phyloP scores from a whole-genome alignment of 2,329 filamentous ascomycete genomes.

The Colletotrichum sp. region DNA sequence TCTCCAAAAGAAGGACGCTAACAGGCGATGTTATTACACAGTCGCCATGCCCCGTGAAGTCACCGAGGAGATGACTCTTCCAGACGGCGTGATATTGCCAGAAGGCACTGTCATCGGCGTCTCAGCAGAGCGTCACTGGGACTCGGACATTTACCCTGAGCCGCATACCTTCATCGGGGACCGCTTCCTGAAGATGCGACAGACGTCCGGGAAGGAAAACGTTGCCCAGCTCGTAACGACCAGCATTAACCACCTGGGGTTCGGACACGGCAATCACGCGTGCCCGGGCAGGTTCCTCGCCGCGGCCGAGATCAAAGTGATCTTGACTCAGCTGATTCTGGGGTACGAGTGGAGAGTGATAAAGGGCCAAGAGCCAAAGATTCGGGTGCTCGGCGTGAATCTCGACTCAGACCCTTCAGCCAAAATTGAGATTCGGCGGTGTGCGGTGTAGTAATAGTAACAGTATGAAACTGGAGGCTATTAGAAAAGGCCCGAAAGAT shows the following conservation, averaged over 20 bases:
- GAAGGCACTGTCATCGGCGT: background rate
- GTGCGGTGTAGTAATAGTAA: background rate
- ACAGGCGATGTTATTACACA: background rate
- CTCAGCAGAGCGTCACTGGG: background rate
- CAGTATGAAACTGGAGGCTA: background rate
- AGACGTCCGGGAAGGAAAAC: background rate
- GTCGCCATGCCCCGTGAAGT: background rate
- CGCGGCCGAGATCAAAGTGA: background rate
- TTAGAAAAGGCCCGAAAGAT: background rate
- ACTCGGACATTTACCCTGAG: background rate
- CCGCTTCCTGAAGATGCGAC: background rate
- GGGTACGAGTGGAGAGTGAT: conserved; percentile 36
- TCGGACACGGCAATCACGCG: background rate
- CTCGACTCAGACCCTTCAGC: background rate
- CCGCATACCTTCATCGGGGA: background rate
- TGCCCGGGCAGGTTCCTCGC: background rate
- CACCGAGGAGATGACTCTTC: background rate
- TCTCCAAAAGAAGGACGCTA: background rate
- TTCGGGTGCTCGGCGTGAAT: background rate
- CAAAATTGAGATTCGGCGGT: background rate
- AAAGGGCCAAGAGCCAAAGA: background rate
- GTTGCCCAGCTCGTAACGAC: background rate
- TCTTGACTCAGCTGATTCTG: conserved; percentile 35
- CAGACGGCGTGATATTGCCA: background rate
- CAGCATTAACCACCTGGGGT: background rate